phyloP scores from a whole-genome alignment of 805 yeast species.

The Candida boidinii region DNA sequence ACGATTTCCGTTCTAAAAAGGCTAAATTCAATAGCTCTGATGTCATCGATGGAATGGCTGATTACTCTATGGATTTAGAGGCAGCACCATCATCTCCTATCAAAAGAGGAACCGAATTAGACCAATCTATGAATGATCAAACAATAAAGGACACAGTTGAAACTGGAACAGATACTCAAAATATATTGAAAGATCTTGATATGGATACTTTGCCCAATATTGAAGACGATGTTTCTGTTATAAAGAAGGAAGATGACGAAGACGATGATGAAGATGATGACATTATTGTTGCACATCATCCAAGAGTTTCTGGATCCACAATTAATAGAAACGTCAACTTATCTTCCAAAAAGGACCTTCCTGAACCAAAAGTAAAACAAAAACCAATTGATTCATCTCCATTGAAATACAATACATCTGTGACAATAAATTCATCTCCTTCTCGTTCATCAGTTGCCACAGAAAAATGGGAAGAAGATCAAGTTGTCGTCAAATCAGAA shows the following conservation, averaged over 20 bases:
- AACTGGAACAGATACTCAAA: constrained; percentile 1
- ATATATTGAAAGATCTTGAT: constrained; percentile 4
- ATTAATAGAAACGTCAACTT: constrained; percentile 35
- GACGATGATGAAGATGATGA: constrained; percentile 40
- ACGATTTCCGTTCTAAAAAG: constrained; percentile 4
- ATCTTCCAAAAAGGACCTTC: constrained; percentile 21
- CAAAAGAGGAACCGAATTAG: constrained; percentile 2
- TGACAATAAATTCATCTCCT: constrained; percentile 2
- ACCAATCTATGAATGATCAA: background rate
- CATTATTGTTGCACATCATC: constrained; percentile 44
- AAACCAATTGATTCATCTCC: constrained; percentile 19
- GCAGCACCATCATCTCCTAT: constrained; percentile 26
- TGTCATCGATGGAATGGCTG: constrained; percentile 7
- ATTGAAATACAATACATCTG: constrained; percentile 1
- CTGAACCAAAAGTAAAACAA: background rate
- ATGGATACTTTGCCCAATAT: background rate
- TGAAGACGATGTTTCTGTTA: constrained; percentile 4
- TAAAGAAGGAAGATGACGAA: constrained; percentile 5
- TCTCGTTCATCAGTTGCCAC: constrained; percentile 15
- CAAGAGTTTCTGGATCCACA: constrained; percentile 34
- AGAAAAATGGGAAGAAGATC: constrained; percentile 26
- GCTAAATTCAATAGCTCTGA: constrained; percentile 11
- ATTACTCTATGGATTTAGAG: constrained; percentile 6
- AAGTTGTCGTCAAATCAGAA: constrained; percentile 20
- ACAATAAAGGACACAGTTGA: background rate